Percentiles rank a stretch among this genome's conserved stretches.
Conservation (phyloP, 306 rosid genomes). For the Trifolium fragiferum region DNA sequence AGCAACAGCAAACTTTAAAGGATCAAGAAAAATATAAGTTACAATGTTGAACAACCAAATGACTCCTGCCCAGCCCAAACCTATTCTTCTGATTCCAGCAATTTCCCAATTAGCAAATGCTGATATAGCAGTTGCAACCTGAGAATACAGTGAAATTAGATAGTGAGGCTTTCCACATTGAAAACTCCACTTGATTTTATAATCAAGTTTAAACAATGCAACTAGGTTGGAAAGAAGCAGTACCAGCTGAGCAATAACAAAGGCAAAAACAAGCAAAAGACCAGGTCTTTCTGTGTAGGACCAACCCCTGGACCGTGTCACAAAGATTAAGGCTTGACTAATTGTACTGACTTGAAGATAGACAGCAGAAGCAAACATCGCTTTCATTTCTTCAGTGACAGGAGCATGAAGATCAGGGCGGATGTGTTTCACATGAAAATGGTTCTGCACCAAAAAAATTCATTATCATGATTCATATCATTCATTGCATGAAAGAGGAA, state of each 20-base stretch:
- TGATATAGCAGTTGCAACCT: conserved; percentile 76
- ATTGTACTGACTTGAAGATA: conserved; percentile 81
- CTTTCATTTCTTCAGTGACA: conserved; percentile 11
- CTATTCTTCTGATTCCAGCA: conserved; percentile 59
- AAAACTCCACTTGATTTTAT: conserved; percentile 9
- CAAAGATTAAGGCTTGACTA: conserved; percentile 76
- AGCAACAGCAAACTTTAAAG: conserved; percentile 72
- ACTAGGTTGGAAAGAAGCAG: neutral
- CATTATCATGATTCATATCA: conserved; percentile 6
- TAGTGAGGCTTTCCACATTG: conserved; percentile 7
- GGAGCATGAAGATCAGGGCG: neutral
- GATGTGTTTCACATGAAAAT: conserved; percentile 51
- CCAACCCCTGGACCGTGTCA: conserved; percentile 77
- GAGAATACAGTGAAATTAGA: conserved; percentile 21
- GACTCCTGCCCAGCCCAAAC: conserved; percentile 74
- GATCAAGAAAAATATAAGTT: conserved; percentile 68
- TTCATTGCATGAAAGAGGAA: neutral
- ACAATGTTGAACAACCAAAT: conserved; percentile 64
- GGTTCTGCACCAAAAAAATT: conserved; percentile 45
- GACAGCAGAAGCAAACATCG: conserved; percentile 62
- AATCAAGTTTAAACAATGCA: conserved; percentile 6
- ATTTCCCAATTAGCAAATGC: conserved; percentile 50
- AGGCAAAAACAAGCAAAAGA: conserved; percentile 60
- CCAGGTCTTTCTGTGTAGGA: conserved; percentile 77
- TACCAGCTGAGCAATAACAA: conserved; percentile 75